Conservation (phyloP, 345 rosid species). For the Carallia pectinifolia region DNA sequence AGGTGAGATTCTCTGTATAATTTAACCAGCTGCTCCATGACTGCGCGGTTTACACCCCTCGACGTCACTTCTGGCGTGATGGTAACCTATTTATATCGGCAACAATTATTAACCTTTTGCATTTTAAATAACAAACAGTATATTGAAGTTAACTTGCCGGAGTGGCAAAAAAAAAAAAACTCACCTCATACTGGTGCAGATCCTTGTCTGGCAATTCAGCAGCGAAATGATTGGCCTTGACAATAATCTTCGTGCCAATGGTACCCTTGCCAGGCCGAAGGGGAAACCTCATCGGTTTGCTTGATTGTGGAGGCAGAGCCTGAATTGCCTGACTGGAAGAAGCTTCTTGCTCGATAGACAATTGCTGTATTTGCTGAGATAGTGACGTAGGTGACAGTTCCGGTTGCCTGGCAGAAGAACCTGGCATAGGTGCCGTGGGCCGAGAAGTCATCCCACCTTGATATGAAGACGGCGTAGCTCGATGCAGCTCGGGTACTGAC, state of each 20-base stretch:
- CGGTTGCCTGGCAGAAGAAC: constrained; percentile 48
- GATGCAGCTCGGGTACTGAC: constrained; percentile 92
- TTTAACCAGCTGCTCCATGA: constrained; percentile 62
- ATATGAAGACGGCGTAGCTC: constrained; percentile 65
- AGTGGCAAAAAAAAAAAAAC: constrained; percentile 22
- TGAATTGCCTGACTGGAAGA: constrained; percentile 39
- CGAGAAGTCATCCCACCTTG: constrained; percentile 57
- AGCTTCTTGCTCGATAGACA: constrained; percentile 53
- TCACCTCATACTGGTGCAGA: constrained; percentile 92
- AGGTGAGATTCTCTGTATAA: constrained; percentile 72
- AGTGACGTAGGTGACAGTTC: constrained; percentile 42
- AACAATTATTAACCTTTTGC: background rate
- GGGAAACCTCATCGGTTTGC: constrained; percentile 77
- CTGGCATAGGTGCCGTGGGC: constrained; percentile 34
- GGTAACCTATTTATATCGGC: constrained; percentile 49
- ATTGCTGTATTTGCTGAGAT: constrained; percentile 46
- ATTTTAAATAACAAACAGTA: background rate
- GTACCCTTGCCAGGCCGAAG: constrained; percentile 78
- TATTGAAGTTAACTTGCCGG: background rate
- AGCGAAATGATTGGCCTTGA: constrained; percentile 92
- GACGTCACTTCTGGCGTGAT: constrained; percentile 78
- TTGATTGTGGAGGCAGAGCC: constrained; percentile 56
- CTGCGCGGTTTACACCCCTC: constrained; percentile 79
- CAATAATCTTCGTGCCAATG: constrained; percentile 61
- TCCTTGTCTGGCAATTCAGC: constrained; percentile 87